These are phyloP conservation scores for Mycena albidolilacea DNA, from an alignment of 768 basidiomycete genomes.

Conservation along the genomic window DNA sequence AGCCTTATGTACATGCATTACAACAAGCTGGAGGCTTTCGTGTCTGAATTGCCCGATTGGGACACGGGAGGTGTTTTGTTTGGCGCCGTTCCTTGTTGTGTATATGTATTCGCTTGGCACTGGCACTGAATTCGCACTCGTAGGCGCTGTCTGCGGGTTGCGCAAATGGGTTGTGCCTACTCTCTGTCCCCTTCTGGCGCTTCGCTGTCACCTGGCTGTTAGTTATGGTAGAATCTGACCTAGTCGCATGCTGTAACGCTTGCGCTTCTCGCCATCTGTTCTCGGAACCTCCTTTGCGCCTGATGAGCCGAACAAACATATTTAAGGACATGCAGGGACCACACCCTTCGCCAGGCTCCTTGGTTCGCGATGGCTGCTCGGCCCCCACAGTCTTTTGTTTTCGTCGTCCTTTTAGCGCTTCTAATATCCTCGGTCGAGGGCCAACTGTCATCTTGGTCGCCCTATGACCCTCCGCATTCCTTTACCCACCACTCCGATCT, in stretches of 20 bases:
- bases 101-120: too few relatives aligned
- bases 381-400: constrained; percentile 8
- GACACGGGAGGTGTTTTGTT: too few relatives aligned
- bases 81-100: too few relatives aligned
- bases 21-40: too few relatives aligned
- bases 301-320: constrained; percentile 6
- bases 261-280: too few relatives aligned
- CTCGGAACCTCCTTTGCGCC: constrained; percentile 23
- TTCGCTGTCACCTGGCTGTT: too few relatives aligned
- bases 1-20: neutral
- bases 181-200: too few relatives aligned
- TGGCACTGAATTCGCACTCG: neutral
- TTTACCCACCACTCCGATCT: neutral
- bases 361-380: constrained; percentile 6
- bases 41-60: neutral
- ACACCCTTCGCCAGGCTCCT: neutral
- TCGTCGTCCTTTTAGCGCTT: constrained; percentile 9
- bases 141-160: too few relatives aligned
- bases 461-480: constrained; percentile 9
- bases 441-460: neutral
- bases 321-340: neutral
- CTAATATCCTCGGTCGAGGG: constrained; percentile 3
- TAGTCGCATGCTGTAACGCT: too few relatives aligned
- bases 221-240: too few relatives aligned
- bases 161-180: too few relatives aligned